Conservation (phyloP, 495 filamentous ascomycete species). For the Rhypophila decipiens region DNA sequence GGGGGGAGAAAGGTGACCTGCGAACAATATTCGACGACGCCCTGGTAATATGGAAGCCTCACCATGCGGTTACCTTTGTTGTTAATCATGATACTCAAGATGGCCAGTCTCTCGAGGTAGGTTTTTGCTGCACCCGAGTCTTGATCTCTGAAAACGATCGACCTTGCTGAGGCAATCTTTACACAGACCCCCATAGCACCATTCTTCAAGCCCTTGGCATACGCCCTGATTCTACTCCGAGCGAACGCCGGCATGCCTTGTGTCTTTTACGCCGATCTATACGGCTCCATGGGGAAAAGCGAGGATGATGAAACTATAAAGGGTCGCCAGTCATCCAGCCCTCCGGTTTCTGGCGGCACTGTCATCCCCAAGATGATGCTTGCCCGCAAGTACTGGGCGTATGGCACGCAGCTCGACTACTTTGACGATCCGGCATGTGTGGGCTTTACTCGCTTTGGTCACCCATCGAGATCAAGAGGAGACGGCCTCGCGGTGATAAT, state of each 20-base stretch:
- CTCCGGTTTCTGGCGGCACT: constrained; percentile 50
- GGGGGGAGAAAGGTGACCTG: constrained; percentile 29
- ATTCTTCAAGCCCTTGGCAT: constrained; percentile 56
- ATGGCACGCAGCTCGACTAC: constrained; percentile 65
- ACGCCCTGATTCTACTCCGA: constrained; percentile 63
- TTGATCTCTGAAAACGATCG: not conserved
- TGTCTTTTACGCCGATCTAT: constrained; percentile 70
- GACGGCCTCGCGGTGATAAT: constrained; percentile 56
- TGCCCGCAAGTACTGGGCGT: constrained; percentile 62
- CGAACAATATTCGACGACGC: constrained; percentile 55
- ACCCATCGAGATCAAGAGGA: constrained; percentile 18
- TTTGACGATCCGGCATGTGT: constrained; percentile 61
- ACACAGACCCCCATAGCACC: constrained; percentile 48
- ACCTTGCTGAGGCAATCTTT: no score
- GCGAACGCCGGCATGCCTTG: constrained; percentile 58
- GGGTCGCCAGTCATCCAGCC: constrained; percentile 28
- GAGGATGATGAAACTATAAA: constrained; percentile 24
- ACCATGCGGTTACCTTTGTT: constrained; percentile 56
- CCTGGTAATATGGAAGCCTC: constrained; percentile 50
- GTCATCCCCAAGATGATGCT: constrained; percentile 55
- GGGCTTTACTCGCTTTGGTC: constrained; percentile 54
- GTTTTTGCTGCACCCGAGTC: not conserved
- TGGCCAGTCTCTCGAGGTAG: constrained; percentile 23
- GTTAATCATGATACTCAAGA: constrained; percentile 49
- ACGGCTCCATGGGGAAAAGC: constrained; percentile 54